Conservation (phyloP, 192 early-diverging fungal species). For the Entophlyctis luteolus region DNA sequence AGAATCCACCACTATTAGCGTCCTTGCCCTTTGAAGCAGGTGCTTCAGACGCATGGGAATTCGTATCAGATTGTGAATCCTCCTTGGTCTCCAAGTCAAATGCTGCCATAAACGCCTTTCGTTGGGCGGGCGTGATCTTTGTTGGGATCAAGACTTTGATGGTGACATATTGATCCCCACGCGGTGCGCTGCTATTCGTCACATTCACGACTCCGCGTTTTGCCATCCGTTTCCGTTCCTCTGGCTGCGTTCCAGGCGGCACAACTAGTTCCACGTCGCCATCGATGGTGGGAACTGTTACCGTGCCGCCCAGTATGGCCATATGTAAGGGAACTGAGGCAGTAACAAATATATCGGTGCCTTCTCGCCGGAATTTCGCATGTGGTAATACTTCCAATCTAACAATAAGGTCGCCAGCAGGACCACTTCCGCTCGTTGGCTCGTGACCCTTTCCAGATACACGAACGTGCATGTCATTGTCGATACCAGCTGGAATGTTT, state of each 20-base stretch:
- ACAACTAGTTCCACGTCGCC: conserved; percentile 91
- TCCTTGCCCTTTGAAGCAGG: no score
- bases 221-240: conserved; percentile 77
- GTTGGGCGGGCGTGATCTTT: conserved; percentile 45
- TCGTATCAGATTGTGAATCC: no score
- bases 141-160: conserved; percentile 79
- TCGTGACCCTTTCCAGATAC: conserved; percentile 78
- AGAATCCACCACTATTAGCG: no score
- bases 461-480: conserved; percentile 75
- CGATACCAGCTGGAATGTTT: conserved; percentile 74
- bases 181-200: conserved; percentile 35
- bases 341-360: conserved; percentile 71
- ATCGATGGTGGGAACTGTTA: conserved; percentile 88
- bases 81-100: conserved; percentile 52
- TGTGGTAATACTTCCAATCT: conserved; percentile 59
- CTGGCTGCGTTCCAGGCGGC: conserved; percentile 81
- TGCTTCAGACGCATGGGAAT: no score
- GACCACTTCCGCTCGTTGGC: conserved; percentile 70
- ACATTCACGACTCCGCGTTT: conserved; percentile 70
- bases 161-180: conserved; percentile 89
- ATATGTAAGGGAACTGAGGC: conserved; percentile 76
- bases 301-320: conserved; percentile 82
- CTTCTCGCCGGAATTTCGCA: conserved; percentile 79
- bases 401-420: conserved; percentile 82
- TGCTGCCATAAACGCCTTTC: conserved; percentile 50